A percentile compares a stretch with the other conserved stretches of the same genome.
These are phyloP conservation scores for Pilaira anomala DNA, from an alignment of 192 early-diverging fungal genomes.

Conservation along the genomic window DNA sequence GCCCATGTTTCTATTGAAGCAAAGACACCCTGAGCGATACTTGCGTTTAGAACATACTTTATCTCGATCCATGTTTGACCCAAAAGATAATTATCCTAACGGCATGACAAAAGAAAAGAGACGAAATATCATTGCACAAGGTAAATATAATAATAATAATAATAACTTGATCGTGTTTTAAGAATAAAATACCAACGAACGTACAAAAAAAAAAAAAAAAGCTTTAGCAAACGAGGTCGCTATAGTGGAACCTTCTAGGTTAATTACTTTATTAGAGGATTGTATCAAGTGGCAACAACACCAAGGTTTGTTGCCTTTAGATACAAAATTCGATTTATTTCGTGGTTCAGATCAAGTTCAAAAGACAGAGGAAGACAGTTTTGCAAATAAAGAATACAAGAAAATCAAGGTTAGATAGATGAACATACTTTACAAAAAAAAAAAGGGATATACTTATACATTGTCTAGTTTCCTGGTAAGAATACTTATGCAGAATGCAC, in stretches of 20 bases:
- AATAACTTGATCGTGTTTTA: too few species aligned
- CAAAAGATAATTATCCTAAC: conserved; percentile 67
- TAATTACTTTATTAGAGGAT: conserved; percentile 85
- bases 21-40: conserved; percentile 81
- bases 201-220: not conserved
- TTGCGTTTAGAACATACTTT: conserved; percentile 80
- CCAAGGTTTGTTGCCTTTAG: conserved; percentile 72
- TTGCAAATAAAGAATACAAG: conserved; percentile 62
- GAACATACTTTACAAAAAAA: not conserved
- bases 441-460: not conserved
- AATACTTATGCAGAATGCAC: conserved; percentile 76
- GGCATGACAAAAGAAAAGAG: conserved; percentile 69
- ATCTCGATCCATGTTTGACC: conserved; percentile 66
- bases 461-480: conserved; percentile 72
- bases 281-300: conserved; percentile 85
- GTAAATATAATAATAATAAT: conserved; percentile 16
- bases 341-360: conserved; percentile 57
- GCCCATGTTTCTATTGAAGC: conserved; percentile 80
- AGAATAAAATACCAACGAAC: too few species aligned
- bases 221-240: conserved; percentile 65
- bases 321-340: conserved; percentile 79
- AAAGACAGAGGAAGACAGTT: conserved; percentile 66
- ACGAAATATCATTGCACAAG: conserved; percentile 75
- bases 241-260: conserved; percentile 70
- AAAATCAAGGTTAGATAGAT: conserved; percentile 68